Base-by-base conservation (phyloP, 345 rosid species). In the Pseudoturritis turrita region DNA sequence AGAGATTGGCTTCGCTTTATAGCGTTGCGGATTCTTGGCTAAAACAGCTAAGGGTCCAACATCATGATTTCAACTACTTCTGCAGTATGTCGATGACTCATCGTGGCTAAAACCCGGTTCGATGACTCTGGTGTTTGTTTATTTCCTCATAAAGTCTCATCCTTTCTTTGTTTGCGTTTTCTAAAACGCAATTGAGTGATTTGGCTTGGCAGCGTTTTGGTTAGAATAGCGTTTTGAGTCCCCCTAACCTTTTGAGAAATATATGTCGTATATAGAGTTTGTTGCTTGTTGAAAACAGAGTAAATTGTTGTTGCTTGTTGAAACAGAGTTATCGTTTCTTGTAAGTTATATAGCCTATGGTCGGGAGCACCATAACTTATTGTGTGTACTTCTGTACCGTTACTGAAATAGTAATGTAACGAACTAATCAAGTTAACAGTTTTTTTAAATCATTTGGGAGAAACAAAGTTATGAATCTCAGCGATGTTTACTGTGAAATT, bases 11-110 rank as follows among this genome's bases (percentile, higher is more conserved):
- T 57, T 95, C 99, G 10, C 94, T 95, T 31, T 77, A 80, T 52
- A 85, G 99, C 19, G 96, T 95, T 74, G 98, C 99, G 0, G 96
- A 95, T 82, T 95, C 99, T 6, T 95, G 99, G 99, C 86, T 95
- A 43, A 95, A 91, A 86, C 99, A 95, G 68, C 91, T 95, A 3
- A 74, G 83, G 80, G 98, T 91, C 67, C 91, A 89, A 76, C 99
- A 95, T 84, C 98, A 88, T 51, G 99, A 95, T 82, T 95, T 88
- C 80, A 83, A 88, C 80, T 88, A 89, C 86, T 95, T 91, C 86
- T 83, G 72, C 33, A 89, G 83, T 70, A 76, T 70, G 71, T 55
- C 71, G 11, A 62, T 55, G 75, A 46, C 31, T 57, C 78, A 80
- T 78, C 92, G 82, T 83, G 95, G 93, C 83, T 89, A 79, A 78